These are phyloP conservation scores for Cyberlindnera mycetangii DNA, from an alignment of 805 yeast species.

Conservation along the genomic window DNA sequence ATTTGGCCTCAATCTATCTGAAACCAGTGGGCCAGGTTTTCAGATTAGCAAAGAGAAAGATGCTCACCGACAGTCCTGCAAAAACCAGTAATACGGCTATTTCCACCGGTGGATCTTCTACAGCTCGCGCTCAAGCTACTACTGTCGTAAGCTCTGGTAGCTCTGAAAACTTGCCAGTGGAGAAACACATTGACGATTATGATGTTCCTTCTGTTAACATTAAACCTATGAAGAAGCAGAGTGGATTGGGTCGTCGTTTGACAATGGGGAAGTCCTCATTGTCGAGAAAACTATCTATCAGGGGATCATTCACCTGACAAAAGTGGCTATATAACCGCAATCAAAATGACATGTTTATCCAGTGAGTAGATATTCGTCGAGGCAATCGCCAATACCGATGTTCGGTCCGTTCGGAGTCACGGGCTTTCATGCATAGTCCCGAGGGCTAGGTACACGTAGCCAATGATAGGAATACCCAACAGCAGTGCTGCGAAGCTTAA, in stretches of 20 bases:
- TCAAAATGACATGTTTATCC: no score
- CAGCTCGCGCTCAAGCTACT: constrained; percentile 7
- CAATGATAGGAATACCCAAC: no score
- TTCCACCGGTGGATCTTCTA: background rate
- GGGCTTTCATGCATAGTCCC: no score
- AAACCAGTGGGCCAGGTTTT: constrained; percentile 83
- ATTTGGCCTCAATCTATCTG: constrained; percentile 78
- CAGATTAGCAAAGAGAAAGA: constrained; percentile 53
- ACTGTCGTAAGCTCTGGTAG: constrained; percentile 9
- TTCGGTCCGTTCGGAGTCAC: no score
- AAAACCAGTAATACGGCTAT: constrained; percentile 25
- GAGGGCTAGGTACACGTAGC: no score
- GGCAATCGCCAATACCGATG: no score
- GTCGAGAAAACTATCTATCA: constrained; percentile 33
- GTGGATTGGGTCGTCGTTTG: constrained; percentile 32
- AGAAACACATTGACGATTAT: constrained; percentile 35
- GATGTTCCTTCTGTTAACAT: constrained; percentile 38
- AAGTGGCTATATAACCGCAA: background rate
- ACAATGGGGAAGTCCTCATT: constrained; percentile 35
- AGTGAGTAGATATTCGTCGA: background rate
- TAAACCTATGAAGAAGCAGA: constrained; percentile 33
- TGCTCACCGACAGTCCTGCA: constrained; percentile 49
- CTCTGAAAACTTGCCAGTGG: constrained; percentile 2
- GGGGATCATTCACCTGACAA: constrained; percentile 18
- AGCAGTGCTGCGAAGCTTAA: no score